Evolutionary conservation across 176 grass and related monocot genomes (phyloP).

Genomic region (Cenchrus purpureus): DNA sequence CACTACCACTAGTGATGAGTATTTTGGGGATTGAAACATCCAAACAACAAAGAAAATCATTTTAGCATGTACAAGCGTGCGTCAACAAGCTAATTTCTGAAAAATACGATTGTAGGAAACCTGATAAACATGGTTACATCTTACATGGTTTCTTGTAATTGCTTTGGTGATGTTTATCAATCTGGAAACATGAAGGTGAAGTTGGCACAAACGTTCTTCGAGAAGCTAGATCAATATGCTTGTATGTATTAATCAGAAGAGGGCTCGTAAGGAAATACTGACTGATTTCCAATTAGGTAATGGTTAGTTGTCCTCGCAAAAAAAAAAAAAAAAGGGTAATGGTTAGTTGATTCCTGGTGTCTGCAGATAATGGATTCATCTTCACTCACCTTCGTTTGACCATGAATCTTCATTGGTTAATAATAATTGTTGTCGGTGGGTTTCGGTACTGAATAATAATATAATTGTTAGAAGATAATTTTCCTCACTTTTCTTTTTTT

Average conservation of each 20-base stretch:
- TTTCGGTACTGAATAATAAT: slow-evolving; percentile 4
- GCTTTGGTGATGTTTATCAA: slow-evolving; percentile 4
- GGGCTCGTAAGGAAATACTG: slow-evolving; percentile 31
- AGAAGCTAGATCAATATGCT: slow-evolving; percentile 41
- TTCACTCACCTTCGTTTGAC: slow-evolving; percentile 1
- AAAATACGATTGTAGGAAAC: background rate
- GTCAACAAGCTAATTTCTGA: background rate
- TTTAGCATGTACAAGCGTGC: background rate
- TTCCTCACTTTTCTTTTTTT: background rate
- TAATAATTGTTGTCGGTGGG: background rate
- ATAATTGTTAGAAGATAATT: background rate
- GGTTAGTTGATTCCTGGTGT: background rate
- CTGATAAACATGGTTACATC: background rate
- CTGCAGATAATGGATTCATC: background rate
- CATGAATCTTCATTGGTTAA: slow-evolving; percentile 4
- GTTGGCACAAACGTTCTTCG: slow-evolving; percentile 10
- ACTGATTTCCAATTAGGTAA: background rate
- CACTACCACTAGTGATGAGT: background rate
- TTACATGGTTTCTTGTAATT: slow-evolving; percentile 4
- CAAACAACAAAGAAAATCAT: background rate
- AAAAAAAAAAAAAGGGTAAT: background rate
- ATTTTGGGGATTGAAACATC: background rate
- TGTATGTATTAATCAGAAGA: background rate
- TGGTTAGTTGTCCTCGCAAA: background rate
- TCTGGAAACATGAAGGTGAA: slow-evolving; percentile 10